Percentiles rank a stretch among this genome's conserved stretches.
Conservation (phyloP, 2,329 filamentous ascomycete species). For the Trichoderma harzianum region DNA sequence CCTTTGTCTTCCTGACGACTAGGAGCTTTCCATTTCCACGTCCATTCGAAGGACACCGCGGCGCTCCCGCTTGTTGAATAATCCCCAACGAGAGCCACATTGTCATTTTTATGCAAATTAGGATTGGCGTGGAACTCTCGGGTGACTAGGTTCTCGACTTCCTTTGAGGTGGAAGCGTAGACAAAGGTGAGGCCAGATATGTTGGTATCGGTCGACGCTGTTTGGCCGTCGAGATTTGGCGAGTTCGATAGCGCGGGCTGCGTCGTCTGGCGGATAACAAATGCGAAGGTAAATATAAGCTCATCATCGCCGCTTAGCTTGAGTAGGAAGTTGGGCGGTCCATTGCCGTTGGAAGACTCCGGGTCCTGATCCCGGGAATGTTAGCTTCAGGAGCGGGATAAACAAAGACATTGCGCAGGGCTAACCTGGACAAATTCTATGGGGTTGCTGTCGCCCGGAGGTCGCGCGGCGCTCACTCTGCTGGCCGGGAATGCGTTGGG, state of each 20-base stretch:
- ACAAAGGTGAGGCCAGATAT: slow-evolving; percentile 91
- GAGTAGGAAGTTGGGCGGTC: slow-evolving; percentile 71
- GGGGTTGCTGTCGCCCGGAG: slow-evolving; percentile 68
- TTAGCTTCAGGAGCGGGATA: slow-evolving; percentile 17
- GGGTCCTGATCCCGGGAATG: slow-evolving; percentile 62
- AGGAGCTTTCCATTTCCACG: slow-evolving; percentile 95
- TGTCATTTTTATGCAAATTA: slow-evolving; percentile 94
- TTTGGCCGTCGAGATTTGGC: slow-evolving; percentile 49
- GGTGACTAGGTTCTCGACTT: slow-evolving; percentile 91
- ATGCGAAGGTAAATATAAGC: slow-evolving; percentile 87
- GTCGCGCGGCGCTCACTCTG: slow-evolving; percentile 68
- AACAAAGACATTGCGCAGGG: slow-evolving; percentile 24
- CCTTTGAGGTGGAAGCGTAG: slow-evolving; percentile 78
- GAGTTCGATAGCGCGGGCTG: slow-evolving; percentile 34
- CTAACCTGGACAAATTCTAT: slow-evolving; percentile 90
- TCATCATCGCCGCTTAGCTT: slow-evolving; percentile 90
- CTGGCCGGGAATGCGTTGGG: slow-evolving; percentile 88
- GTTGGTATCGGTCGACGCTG: slow-evolving; percentile 60
- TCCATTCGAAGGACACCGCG: slow-evolving; percentile 88
- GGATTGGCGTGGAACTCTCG: slow-evolving; percentile 95
- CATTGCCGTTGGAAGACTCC: slow-evolving; percentile 51
- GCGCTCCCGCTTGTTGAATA: slow-evolving; percentile 78
- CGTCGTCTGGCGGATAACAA: slow-evolving; percentile 62
- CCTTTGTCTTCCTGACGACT: slow-evolving; percentile 76
- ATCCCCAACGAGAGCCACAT: slow-evolving; percentile 92